phyloP scores from a whole-genome alignment of 768 basidiomycete species.

The Trichaptum fuscoviolaceum region DNA sequence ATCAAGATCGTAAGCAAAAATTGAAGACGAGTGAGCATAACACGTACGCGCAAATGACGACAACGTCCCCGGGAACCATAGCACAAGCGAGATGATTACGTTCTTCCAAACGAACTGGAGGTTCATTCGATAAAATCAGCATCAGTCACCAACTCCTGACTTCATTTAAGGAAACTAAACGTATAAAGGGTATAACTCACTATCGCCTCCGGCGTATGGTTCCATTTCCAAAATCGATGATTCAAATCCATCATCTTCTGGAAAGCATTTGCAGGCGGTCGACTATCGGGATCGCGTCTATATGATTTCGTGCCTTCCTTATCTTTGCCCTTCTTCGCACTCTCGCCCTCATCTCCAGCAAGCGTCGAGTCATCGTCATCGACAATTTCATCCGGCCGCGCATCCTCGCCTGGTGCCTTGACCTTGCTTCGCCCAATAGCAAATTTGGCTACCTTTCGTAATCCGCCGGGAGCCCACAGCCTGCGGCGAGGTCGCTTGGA shows the following conservation, averaged over 20 bases:
- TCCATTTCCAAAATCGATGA: conserved; percentile 33
- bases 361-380: conserved; percentile 13
- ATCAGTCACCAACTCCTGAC: not conserved
- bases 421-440: conserved; percentile 20
- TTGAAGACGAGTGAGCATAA: not conserved
- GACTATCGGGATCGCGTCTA: conserved; percentile 44
- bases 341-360: conserved; percentile 18
- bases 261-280: conserved; percentile 36
- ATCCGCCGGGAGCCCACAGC: conserved; percentile 47
- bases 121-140: not conserved
- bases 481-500: conserved; percentile 27
- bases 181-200: conserved; percentile 20
- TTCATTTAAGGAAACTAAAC: not conserved
- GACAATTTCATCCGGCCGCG: conserved; percentile 23
- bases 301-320: conserved; percentile 13
- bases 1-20: conserved; percentile 5
- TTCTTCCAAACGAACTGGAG: conserved; percentile 47
- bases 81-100: conserved; percentile 38
- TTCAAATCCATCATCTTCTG: conserved; percentile 35
- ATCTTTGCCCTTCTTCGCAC: conserved; percentile 16
- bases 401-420: conserved; percentile 20
- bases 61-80: conserved; percentile 48
- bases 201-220: conserved; percentile 34
- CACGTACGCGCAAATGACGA: conserved; percentile 36
- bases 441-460: conserved; percentile 29